Conservation (phyloP, 2,329 filamentous ascomycete species). For the Curvularia sp. region DNA sequence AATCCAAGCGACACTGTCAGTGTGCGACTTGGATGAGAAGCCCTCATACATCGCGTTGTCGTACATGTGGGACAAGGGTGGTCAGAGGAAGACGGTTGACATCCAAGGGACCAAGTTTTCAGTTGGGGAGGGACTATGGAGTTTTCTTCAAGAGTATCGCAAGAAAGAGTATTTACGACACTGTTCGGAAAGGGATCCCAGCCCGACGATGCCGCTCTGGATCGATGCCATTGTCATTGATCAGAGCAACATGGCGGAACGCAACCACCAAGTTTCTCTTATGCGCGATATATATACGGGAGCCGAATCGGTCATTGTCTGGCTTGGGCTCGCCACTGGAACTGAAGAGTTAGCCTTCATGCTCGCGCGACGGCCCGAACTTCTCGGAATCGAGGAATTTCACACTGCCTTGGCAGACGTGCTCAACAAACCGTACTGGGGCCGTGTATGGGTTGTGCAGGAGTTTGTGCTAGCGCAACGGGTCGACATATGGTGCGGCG, state of each 20-base stretch:
- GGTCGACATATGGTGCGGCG: slow-evolving; percentile 24
- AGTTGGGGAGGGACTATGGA: slow-evolving; percentile 24
- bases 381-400: slow-evolving; percentile 17
- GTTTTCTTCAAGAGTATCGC: slow-evolving; percentile 24
- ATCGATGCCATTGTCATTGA: slow-evolving; percentile 26
- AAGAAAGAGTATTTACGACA: slow-evolving; percentile 9
- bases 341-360: slow-evolving; percentile 22
- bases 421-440: slow-evolving; percentile 24
- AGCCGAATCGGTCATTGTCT: slow-evolving; percentile 21
- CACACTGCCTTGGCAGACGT: slow-evolving; percentile 8
- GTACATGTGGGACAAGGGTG: slow-evolving; percentile 27
- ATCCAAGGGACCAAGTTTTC: slow-evolving; percentile 16
- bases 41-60: slow-evolving; percentile 22
- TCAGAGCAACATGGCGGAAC: slow-evolving; percentile 21
- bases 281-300: slow-evolving; percentile 26
- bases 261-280: slow-evolving; percentile 20
- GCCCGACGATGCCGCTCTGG: slow-evolving; percentile 11
- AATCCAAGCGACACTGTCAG: slow-evolving; percentile 3
- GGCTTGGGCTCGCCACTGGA: slow-evolving; percentile 18
- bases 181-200: slow-evolving; percentile 10
- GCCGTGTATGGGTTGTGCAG: slow-evolving; percentile 24
- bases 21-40: slow-evolving; percentile 21
- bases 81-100: slow-evolving; percentile 6
- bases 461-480: slow-evolving; percentile 23
- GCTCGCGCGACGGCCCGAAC: slow-evolving; percentile 16